Evolutionary conservation across 345 rosid species (phyloP).

Genomic region (Euphorbia peplus): DNA sequence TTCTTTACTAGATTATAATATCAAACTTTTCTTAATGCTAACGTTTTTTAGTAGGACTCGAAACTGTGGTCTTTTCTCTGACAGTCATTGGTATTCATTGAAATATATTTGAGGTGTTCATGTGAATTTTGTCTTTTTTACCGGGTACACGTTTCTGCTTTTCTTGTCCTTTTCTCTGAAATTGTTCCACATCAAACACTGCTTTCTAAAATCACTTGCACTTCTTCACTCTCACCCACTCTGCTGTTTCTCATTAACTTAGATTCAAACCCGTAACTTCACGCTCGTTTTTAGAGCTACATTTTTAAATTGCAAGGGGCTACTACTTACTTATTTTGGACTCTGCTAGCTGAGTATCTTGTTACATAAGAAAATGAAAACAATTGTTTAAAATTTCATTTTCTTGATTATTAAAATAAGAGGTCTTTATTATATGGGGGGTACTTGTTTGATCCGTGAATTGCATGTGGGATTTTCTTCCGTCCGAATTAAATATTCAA

Average conservation of each 20-base stretch:
- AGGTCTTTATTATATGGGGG: background rate
- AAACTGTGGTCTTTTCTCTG: too few species aligned
- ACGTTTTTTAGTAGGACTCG: too few species aligned
- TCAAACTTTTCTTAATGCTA: too few species aligned
- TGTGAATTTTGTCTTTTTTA: background rate
- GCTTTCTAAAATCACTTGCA: too few species aligned
- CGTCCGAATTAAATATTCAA: slow-evolving; percentile 2
- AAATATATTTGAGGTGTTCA: background rate
- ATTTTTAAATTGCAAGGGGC: background rate
- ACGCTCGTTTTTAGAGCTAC: too few species aligned
- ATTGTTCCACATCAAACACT: background rate
- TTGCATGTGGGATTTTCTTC: slow-evolving; percentile 14
- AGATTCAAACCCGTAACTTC: too few species aligned
- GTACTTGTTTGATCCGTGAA: background rate
- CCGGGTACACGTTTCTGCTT: slow-evolving; percentile 4
- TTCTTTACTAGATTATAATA: too few species aligned
- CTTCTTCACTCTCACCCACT: too few species aligned
- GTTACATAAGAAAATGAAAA: too few species aligned
- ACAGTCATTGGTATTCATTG: slow-evolving; percentile 10
- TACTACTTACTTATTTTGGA: background rate
- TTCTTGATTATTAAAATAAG: background rate
- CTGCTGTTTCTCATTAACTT: too few species aligned
- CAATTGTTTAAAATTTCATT: too few species aligned
- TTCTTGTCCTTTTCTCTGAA: background rate
- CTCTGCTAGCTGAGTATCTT: too few species aligned